These are phyloP conservation scores for Colletotrichum orchidophilum DNA, from an alignment of 2,329 filamentous ascomycete species.

Conservation along the genomic window DNA sequence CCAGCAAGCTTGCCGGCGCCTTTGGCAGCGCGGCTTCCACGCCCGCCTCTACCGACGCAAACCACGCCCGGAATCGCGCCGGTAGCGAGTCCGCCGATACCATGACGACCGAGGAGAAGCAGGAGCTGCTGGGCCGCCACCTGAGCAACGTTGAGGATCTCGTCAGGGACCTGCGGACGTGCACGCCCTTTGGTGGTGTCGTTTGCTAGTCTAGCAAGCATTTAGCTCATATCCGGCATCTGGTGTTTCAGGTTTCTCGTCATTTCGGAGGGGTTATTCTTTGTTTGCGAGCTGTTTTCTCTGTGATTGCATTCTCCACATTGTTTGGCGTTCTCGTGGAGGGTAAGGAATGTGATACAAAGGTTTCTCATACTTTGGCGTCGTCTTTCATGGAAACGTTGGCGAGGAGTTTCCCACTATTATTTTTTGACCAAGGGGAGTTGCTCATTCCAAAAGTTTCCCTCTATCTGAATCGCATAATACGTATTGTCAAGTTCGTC, in stretches of 20 bases:
- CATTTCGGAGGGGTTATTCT: conserved; percentile 16
- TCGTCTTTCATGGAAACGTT: not conserved
- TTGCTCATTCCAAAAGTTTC: conserved; percentile 14
- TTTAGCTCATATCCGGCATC: not conserved
- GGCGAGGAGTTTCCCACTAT: not conserved
- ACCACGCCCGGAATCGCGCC: conserved; percentile 44
- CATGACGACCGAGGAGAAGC: conserved; percentile 83
- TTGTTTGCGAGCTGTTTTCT: conserved; percentile 27
- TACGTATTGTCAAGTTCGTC: conserved; percentile 3
- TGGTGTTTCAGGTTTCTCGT: conserved; percentile 19
- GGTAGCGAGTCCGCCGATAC: conserved; percentile 54
- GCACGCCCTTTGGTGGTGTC: conserved; percentile 76
- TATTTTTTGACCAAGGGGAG: not conserved
- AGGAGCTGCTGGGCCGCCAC: conserved; percentile 78
- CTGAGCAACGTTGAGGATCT: conserved; percentile 86
- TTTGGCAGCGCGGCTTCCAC: conserved; percentile 52
- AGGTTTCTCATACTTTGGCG: not conserved
- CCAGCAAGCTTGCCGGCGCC: conserved; percentile 72
- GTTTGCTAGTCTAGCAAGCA: conserved; percentile 49
- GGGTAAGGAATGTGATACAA: conserved; percentile 16
- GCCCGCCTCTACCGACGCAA: conserved; percentile 40
- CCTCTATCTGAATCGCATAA: conserved; percentile 11
- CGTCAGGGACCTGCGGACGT: conserved; percentile 84
- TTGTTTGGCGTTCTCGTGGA: conserved; percentile 28
- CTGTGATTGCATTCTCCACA: conserved; percentile 8